Base-by-base conservation (phyloP, 2,329 filamentous ascomycete genomes). In the Curvularia lunata region DNA sequence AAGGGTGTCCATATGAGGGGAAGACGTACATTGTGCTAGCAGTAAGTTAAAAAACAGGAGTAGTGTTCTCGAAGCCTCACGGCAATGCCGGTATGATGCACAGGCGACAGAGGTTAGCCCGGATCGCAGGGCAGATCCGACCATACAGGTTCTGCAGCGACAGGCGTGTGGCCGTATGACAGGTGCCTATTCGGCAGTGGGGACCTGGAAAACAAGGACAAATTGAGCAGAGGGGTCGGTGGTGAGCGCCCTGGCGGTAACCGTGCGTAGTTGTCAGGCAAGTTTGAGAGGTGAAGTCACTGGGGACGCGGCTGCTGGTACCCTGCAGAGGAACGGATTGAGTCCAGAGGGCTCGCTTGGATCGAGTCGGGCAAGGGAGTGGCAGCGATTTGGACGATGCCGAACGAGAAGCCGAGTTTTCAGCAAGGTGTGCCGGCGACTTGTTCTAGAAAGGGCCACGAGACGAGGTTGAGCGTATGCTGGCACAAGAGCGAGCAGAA, bases 1-100 rank as follows among this genome's bases (percentile, higher is more conserved):
- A 56, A 69, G 66, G 54, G 66, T 62, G 62, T 73, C 72, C 73
- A 77, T 76, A 70, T 53, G 68, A 68, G 57, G 61, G 62, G 63
- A 61, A 65, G 65, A 75, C 74, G 69, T 75, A 77, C 74, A 77
- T 77, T 65, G 67, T 74, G 70, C 58, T 69, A 61, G 58, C 52
- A 62, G 60, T 53, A 66, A 57, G 62, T 65, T 61, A 63, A 61
- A 58, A 68, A 49, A 59, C 49, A 64, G 61, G 45, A 64, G 60
- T 43, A 51, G 52, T 64, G 47, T 54, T 61, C 53, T 60, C 51
- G 58, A 64, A 61, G 55, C 56, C 63, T 64, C 58, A 66, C 51
- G 55, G 61, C 50, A 54, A 65, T 64, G 69, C 69, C 62, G 59
- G 63, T 56, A 62, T 54, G 63, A 62, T 66, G 67, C 66, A 68